Conservation (phyloP, 2,329 filamentous ascomycete species). For the Cadophora luteo-olivacea region DNA sequence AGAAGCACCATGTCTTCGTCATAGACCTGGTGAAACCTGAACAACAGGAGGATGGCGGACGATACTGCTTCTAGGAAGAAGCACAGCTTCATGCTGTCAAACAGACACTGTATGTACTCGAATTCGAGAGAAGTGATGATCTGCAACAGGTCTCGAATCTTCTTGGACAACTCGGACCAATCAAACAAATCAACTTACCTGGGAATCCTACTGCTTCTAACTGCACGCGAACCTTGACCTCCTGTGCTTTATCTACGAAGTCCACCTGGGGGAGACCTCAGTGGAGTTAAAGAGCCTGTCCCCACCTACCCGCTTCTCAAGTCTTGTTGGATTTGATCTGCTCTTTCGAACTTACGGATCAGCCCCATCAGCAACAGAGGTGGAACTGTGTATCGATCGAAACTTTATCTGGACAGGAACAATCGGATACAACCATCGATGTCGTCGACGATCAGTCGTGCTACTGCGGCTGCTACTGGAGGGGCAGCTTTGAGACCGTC, state of each 20-base stretch:
- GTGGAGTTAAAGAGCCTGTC: not conserved
- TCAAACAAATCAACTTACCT: too few relatives aligned
- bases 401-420: not conserved
- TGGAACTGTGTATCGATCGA: not conserved
- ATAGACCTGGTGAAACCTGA: not conserved
- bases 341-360: not conserved
- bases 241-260: too few relatives aligned
- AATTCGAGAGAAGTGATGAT: too few relatives aligned
- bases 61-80: not conserved
- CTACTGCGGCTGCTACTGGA: conserved; percentile 4
- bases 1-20: not conserved
- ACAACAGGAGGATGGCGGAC: not conserved
- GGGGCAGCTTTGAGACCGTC: conserved; percentile 5
- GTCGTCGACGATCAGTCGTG: conserved; percentile 4
- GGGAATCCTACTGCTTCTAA: too few relatives aligned
- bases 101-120: too few relatives aligned
- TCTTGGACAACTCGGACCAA: too few relatives aligned
- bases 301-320: not conserved
- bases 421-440: not conserved
- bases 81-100: not conserved
- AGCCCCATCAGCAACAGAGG: not conserved
- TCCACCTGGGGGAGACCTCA: not conserved
- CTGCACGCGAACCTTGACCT: too few relatives aligned
- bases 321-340: not conserved
- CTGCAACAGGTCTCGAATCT: too few relatives aligned